phyloP scores from a whole-genome alignment of 2,329 filamentous ascomycete species.

The Xylariaceae sp. region DNA sequence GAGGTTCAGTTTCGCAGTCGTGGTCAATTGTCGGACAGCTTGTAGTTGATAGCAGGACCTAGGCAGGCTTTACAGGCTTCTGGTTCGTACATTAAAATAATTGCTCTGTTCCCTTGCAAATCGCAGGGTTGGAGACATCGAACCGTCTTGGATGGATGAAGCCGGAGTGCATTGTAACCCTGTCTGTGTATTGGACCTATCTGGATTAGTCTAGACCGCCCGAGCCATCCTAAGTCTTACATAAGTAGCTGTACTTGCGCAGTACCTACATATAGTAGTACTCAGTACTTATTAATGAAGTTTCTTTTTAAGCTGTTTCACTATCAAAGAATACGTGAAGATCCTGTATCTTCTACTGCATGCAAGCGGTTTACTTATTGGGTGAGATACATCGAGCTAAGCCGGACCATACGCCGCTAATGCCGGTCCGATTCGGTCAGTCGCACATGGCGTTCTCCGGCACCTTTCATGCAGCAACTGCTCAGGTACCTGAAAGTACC shows the following conservation, averaged over 20 bases:
- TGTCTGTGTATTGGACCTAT: background rate
- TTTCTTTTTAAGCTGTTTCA: too few relatives aligned
- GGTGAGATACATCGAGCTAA: background rate
- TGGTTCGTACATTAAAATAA: background rate
- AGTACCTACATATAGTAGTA: background rate
- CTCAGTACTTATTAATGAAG: background rate
- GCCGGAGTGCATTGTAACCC: constrained; percentile 6
- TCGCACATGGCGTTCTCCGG: background rate
- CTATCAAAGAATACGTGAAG: too few relatives aligned
- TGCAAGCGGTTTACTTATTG: background rate
- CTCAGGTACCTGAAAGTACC: background rate
- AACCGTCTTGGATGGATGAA: constrained; percentile 12
- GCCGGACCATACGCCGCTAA: background rate
- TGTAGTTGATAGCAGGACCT: background rate
- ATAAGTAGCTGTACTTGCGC: background rate
- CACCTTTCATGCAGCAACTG: background rate
- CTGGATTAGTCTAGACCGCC: background rate
- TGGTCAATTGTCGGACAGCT: background rate
- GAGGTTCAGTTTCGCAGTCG: constrained; percentile 1
- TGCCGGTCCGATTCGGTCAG: background rate
- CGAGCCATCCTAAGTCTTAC: background rate
- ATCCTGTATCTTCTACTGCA: background rate
- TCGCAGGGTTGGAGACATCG: constrained; percentile 25
- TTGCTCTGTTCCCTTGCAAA: constrained; percentile 16
- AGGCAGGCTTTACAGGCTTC: background rate